Evolutionary conservation across 139 green algal species (phyloP).

Genomic region (Axilococcus clingmanii): DNA sequence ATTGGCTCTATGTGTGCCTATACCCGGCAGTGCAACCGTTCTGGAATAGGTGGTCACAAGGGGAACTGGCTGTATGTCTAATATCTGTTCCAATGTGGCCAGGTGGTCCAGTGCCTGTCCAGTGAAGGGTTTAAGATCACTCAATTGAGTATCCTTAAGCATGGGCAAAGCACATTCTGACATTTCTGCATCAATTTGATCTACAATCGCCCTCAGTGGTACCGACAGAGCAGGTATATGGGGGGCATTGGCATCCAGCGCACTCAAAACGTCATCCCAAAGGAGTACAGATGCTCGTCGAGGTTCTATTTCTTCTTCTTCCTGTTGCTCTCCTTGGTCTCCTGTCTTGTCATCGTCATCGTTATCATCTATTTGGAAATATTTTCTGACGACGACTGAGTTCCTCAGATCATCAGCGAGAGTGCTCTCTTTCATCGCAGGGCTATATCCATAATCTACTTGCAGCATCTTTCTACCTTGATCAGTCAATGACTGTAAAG

Average conservation of each 20-base stretch:
- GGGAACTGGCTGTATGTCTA: conserved; percentile 10
- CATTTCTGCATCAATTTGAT: conserved; percentile 24
- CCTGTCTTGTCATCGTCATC: conserved; percentile 15
- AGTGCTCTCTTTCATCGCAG: no score
- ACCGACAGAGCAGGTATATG: conserved; percentile 21
- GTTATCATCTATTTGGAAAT: conserved; percentile 42
- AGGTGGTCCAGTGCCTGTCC: conserved; percentile 9
- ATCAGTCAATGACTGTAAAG: no score
- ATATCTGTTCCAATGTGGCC: conserved; percentile 9
- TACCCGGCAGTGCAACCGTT: neutral
- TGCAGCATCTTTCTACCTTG: no score
- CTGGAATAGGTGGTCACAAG: conserved; percentile 14
- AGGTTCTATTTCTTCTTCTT: conserved; percentile 3
- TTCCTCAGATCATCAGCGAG: neutral
- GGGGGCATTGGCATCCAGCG: conserved; percentile 4
- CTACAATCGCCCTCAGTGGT: conserved; percentile 23
- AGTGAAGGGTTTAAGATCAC: conserved; percentile 19
- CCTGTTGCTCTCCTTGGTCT: neutral
- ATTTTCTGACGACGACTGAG: conserved; percentile 36
- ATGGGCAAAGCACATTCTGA: conserved; percentile 17
- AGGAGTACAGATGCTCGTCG: conserved; percentile 13
- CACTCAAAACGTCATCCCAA: conserved; percentile 25
- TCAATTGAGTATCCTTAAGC: conserved; percentile 1
- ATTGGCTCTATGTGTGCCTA: conserved; percentile 18
- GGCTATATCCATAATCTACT: no score